Conservation (phyloP, 805 yeast genomes). For the Schwanniomyces pseudopolymorphus region DNA sequence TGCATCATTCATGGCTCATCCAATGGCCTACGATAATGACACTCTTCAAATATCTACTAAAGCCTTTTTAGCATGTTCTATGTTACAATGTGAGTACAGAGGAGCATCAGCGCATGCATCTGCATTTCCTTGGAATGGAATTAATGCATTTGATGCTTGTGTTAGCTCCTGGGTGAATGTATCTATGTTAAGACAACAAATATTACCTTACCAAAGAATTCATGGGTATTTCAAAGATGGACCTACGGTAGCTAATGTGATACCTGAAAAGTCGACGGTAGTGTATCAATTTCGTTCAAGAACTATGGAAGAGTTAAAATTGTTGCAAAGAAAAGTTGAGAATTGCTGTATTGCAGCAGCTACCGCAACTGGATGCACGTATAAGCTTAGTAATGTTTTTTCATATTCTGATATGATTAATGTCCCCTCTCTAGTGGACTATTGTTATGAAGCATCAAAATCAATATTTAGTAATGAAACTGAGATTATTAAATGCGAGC, state of each 20-base stretch:
- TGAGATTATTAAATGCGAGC: conserved; percentile 8
- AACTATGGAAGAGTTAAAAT: conserved; percentile 13
- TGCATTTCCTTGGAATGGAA: conserved; percentile 26
- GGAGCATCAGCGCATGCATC: conserved; percentile 27
- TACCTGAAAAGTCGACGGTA: conserved; percentile 18
- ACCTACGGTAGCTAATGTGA: conserved; percentile 22
- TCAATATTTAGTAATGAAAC: background rate
- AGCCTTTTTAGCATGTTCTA: conserved; percentile 13
- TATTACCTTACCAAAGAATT: conserved; percentile 19
- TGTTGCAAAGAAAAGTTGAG: conserved; percentile 19
- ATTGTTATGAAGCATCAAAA: conserved; percentile 4
- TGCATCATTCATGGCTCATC: conserved; percentile 25
- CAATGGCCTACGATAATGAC: conserved; percentile 7
- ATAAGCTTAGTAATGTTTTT: conserved; percentile 26
- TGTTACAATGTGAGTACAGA: conserved; percentile 14
- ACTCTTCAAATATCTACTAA: conserved; percentile 7
- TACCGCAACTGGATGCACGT: conserved; percentile 29
- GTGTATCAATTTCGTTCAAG: conserved; percentile 14
- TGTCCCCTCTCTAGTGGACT: conserved; percentile 7
- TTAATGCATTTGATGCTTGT: conserved; percentile 27
- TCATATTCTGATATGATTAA: conserved; percentile 20
- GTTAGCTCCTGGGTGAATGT: conserved; percentile 20
- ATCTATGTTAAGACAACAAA: conserved; percentile 24
- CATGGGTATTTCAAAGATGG: conserved; percentile 21
- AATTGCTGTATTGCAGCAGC: conserved; percentile 23